Evolutionary conservation across 371 early-diverging fungal species (phyloP).

Genomic region (Mortierella sp.): DNA sequence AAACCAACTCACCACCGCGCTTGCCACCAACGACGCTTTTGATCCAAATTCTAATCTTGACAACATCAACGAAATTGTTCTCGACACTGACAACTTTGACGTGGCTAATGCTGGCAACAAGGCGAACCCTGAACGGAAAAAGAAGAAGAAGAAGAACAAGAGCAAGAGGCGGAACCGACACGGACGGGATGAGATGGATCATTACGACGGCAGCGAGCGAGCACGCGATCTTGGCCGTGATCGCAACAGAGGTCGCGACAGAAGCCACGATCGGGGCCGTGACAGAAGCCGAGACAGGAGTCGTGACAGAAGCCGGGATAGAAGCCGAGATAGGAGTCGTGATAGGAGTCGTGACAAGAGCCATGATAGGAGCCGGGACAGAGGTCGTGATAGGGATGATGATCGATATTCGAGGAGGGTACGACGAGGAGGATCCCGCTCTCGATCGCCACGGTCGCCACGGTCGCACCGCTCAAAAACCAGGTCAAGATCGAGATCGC

Average conservation of each 20-base stretch:
- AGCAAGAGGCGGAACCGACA: slow-evolving; percentile 17
- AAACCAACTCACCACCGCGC: background rate
- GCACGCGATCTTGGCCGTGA: slow-evolving; percentile 38
- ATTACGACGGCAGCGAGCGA: slow-evolving; percentile 39
- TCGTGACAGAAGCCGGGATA: slow-evolving; percentile 5
- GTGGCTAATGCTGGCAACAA: slow-evolving; percentile 5
- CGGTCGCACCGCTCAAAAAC: slow-evolving; percentile 37
- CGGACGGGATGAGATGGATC: slow-evolving; percentile 32
- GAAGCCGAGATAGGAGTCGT: background rate
- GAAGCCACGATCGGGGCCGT: background rate
- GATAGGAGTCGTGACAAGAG: slow-evolving; percentile 16
- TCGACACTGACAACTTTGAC: slow-evolving; percentile 34
- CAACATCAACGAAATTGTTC: slow-evolving; percentile 52
- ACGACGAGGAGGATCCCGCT: slow-evolving; percentile 29
- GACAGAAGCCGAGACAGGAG: slow-evolving; percentile 16
- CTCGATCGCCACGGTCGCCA: slow-evolving; percentile 40
- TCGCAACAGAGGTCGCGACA: slow-evolving; percentile 16
- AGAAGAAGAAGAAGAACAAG: slow-evolving; percentile 39
- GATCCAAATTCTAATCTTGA: slow-evolving; percentile 34
- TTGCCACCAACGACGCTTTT: background rate
- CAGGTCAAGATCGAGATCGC: slow-evolving; percentile 30
- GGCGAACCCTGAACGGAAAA: slow-evolving; percentile 32
- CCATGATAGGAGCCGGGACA: slow-evolving; percentile 28
- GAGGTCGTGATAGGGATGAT: slow-evolving; percentile 21
- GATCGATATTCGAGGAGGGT: slow-evolving; percentile 22